These are phyloP conservation scores for Podospora comata DNA, from an alignment of 495 filamentous ascomycete genomes.

Conservation along the genomic window DNA sequence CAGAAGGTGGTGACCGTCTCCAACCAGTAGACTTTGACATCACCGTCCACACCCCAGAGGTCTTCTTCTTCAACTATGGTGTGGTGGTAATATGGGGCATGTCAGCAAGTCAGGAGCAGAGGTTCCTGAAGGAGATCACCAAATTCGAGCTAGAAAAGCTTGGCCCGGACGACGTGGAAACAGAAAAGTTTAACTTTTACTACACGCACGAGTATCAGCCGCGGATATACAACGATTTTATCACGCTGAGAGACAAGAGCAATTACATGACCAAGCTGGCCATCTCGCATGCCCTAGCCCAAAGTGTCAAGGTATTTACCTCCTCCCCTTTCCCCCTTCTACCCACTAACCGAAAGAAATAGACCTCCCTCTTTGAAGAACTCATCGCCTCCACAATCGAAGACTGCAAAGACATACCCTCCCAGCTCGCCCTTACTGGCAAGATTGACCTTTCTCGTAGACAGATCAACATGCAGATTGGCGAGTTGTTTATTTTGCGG, in stretches of 20 bases:
- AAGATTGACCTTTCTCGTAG: constrained; percentile 77
- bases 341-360: constrained; percentile 5
- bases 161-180: constrained; percentile 80
- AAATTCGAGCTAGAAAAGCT: constrained; percentile 93
- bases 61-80: constrained; percentile 96
- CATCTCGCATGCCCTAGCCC: constrained; percentile 90
- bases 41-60: constrained; percentile 80
- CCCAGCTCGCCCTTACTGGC: constrained; percentile 85
- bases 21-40: constrained; percentile 59
- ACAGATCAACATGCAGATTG: constrained; percentile 98
- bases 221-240: constrained; percentile 98
- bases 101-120: constrained; percentile 75
- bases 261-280: constrained; percentile 98
- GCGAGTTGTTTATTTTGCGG: constrained; percentile 91
- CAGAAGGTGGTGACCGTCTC: constrained; percentile 25
- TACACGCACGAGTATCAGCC: constrained; percentile 96
- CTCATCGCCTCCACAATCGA: constrained; percentile 90
- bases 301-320: constrained; percentile 75
- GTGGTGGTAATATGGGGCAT: constrained; percentile 99
- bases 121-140: constrained; percentile 89
- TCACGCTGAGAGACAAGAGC: constrained; percentile 82
- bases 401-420: constrained; percentile 82
- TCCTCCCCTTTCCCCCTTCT: background rate
- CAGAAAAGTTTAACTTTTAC: constrained; percentile 98
- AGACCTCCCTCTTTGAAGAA: constrained; percentile 97